Base-by-base conservation (phyloP, 2,329 filamentous ascomycete species). In the Ophiostoma perfectum region DNA sequence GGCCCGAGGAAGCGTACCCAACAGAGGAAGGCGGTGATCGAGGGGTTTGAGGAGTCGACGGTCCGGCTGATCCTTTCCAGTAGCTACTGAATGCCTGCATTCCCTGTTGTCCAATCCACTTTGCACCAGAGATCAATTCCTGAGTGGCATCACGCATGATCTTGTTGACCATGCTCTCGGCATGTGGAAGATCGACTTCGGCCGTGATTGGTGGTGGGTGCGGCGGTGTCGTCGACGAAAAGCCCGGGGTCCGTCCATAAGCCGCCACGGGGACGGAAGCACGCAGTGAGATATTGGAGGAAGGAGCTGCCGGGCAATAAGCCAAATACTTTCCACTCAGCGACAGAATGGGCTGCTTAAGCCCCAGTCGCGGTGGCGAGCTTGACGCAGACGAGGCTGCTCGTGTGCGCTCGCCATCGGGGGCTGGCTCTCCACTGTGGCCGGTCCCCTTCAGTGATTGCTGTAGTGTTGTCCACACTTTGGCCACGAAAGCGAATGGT, bases 381-480 rank as follows among this genome's bases (percentile, higher is more conserved):
- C 75, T 76, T 39, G 78, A 75, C 70, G 83, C 81, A 5, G 65
- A 44, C 2, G 70, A 66, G 12, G 68, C 8, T 6, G 68, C 66
- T 0, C 71, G 68, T 3, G 55, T 63, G 3, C 66, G 71, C 16
- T 71, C 71, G n/a, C 38, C 38, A 70, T 86, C 84, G 69, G 83
- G 80, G 0, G 78, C 73, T 39, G 55, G 8, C 5, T 71, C 71
- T 41, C 66, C 66, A 6, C 47, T 44, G 80, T n/a, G 76, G 42
- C 85, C 82, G 38, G 18, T 18, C 8, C 80, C 80, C 69, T 82
- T 82, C 18, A 80, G 78, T 42, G 80, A 80, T 72, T 87, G 84
- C 75, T 95, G 91, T 41, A 97, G 81, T 62, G 88, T 89, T 0
- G 95, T 97, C 95, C 95, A 99, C 18, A 96, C 80, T 79, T 99